These are phyloP conservation scores for Artemisia annua DNA, from an alignment of 129 eudicot species.

Conservation along the genomic window DNA sequence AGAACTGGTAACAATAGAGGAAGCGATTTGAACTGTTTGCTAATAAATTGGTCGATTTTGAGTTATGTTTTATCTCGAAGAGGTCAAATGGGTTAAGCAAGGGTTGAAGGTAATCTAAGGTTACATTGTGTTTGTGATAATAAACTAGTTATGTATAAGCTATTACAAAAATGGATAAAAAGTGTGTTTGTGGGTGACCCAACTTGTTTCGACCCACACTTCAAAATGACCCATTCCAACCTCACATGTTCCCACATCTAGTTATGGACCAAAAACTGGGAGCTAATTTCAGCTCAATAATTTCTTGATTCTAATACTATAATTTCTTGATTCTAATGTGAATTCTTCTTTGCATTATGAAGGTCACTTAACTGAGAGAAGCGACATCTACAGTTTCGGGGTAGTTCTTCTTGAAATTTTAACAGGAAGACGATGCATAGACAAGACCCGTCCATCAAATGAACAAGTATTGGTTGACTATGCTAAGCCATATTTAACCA, in stretches of 20 bases:
- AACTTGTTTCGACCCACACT: background rate
- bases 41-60: too few species aligned
- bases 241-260: too few species aligned
- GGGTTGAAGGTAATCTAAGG: too few species aligned
- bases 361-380: slow-evolving; percentile 87
- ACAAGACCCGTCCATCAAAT: slow-evolving; percentile 63
- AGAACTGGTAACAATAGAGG: too few species aligned
- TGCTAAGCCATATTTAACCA: slow-evolving; percentile 75
- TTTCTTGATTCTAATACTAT: background rate
- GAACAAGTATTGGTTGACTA: slow-evolving; percentile 76
- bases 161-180: background rate
- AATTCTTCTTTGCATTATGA: slow-evolving; percentile 20
- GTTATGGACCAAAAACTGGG: too few species aligned
- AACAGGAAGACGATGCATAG: slow-evolving; percentile 74
- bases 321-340: background rate
- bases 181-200: background rate
- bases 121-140: too few species aligned
- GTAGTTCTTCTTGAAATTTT: slow-evolving; percentile 85
- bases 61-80: too few species aligned
- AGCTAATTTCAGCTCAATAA: too few species aligned
- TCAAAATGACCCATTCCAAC: too few species aligned
- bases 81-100: too few species aligned
- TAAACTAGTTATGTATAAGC: too few species aligned
- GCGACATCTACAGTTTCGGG: slow-evolving; percentile 92
- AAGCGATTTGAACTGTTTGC: too few species aligned